Evolutionary conservation across 495 filamentous ascomycete genomes (phyloP).

Genomic region (Cercophora scortea): DNA sequence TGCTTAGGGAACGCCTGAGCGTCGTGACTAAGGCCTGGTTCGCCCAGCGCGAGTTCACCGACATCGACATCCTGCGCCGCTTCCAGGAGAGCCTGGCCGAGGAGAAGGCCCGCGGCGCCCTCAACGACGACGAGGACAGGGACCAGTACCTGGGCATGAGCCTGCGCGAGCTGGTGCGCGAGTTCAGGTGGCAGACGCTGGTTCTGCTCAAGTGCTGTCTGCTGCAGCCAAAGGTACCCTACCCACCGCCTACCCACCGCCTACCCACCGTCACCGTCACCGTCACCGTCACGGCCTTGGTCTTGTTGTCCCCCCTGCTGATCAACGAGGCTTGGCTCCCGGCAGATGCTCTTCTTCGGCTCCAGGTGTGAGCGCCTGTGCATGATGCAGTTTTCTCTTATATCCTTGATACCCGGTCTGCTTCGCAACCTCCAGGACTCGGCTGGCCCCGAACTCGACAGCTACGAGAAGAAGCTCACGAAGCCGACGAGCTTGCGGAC

Average conservation of each 20-base stretch:
- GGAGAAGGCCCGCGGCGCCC: conserved; percentile 51
- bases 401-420: conserved; percentile 88
- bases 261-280: background rate
- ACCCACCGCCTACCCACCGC: background rate
- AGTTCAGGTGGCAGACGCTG: conserved; percentile 88
- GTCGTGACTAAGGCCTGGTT: conserved; percentile 96
- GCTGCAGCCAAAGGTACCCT: conserved; percentile 81
- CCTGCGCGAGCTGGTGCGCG: conserved; percentile 81
- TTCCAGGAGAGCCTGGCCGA: conserved; percentile 83
- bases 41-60: conserved; percentile 71
- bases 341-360: conserved; percentile 96
- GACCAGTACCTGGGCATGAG: conserved; percentile 92
- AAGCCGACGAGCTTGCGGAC: conserved; percentile 82
- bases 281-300: background rate
- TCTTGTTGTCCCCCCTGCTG: too few relatives aligned
- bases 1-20: conserved; percentile 73
- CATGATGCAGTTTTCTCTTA: conserved; percentile 95
- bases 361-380: conserved; percentile 88
- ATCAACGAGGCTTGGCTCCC: too few relatives aligned
- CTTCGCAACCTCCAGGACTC: conserved; percentile 82
- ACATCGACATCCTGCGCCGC: conserved; percentile 52
- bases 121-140: conserved; percentile 61
- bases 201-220: conserved; percentile 90
- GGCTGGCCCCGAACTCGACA: conserved; percentile 83
- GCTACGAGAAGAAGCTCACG: conserved; percentile 63